Conservation (phyloP, 1,284 basidiomycete species). For the Trametes pubescens region DNA sequence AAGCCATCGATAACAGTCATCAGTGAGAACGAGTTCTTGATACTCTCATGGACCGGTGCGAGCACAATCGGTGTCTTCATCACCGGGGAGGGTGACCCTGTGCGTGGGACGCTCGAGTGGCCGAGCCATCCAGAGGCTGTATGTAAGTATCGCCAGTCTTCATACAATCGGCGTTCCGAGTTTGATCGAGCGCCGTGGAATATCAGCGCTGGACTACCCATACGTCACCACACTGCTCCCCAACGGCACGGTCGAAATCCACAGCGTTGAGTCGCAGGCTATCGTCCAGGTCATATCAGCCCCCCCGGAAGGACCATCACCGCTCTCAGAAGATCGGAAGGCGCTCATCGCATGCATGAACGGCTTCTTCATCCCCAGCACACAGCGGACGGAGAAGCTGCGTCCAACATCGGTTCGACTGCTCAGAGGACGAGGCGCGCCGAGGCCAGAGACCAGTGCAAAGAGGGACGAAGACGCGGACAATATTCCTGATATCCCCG, state of each 20-base stretch:
- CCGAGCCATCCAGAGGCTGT: constrained; percentile 78
- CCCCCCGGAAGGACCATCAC: constrained; percentile 46
- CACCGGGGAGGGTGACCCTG: constrained; percentile 84
- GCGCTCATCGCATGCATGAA: constrained; percentile 55
- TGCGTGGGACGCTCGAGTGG: constrained; percentile 90
- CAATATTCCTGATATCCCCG: constrained; percentile 16
- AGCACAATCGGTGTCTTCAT: constrained; percentile 87
- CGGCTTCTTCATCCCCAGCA: constrained; percentile 70
- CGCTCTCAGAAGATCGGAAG: constrained; percentile 34
- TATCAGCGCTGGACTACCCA: constrained; percentile 80
- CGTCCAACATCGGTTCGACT: constrained; percentile 35
- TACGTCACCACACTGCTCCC: constrained; percentile 82
- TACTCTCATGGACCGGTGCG: constrained; percentile 79
- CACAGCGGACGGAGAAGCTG: constrained; percentile 65
- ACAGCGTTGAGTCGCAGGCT: constrained; percentile 78
- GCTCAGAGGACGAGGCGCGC: constrained; percentile 15
- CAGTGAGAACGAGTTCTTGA: constrained; percentile 79
- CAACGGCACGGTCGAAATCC: constrained; percentile 82
- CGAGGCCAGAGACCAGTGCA: background rate
- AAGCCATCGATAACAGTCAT: constrained; percentile 83
- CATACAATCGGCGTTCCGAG: background rate
- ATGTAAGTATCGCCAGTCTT: constrained; percentile 59
- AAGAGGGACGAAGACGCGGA: background rate
- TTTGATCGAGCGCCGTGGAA: constrained; percentile 1
- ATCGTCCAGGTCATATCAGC: constrained; percentile 77